Evolutionary conservation across 2,329 filamentous ascomycete species (phyloP).

Genomic region (Truncatella angustata): DNA sequence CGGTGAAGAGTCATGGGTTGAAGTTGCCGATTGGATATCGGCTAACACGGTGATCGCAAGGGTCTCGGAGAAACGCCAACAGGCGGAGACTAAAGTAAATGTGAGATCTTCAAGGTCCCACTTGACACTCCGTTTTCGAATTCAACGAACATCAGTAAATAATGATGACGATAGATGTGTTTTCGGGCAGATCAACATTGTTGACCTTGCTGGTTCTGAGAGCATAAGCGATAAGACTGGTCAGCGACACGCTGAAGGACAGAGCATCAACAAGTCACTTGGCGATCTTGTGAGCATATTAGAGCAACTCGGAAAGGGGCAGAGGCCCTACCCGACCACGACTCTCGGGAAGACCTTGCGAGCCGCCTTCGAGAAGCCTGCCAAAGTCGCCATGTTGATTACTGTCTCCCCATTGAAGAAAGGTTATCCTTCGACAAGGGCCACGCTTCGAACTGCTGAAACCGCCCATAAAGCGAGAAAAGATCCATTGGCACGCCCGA

Average conservation of each 20-base stretch:
- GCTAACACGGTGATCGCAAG: not conserved
- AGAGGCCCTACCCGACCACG: not conserved
- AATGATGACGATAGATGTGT: not conserved
- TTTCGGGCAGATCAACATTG: not conserved
- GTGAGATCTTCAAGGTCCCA: not conserved
- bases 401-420: not conserved
- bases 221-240: not conserved
- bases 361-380: not conserved
- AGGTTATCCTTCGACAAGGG: not conserved
- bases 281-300: not conserved
- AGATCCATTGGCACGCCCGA: not conserved
- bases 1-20: not conserved
- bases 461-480: not conserved
- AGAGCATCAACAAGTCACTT: conserved; percentile 82
- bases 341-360: not conserved
- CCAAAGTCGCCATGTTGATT: not conserved
- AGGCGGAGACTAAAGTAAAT: not conserved
- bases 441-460: not conserved
- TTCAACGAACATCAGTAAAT: not conserved
- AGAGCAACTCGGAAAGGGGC: not conserved
- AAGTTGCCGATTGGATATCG: not conserved
- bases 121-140: not conserved
- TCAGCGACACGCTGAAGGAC: conserved; percentile 69
- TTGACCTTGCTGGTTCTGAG: not conserved
- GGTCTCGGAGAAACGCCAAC: not conserved